Conservation (phyloP, 495 filamentous ascomycete species). For the Bombardia bombarda region DNA sequence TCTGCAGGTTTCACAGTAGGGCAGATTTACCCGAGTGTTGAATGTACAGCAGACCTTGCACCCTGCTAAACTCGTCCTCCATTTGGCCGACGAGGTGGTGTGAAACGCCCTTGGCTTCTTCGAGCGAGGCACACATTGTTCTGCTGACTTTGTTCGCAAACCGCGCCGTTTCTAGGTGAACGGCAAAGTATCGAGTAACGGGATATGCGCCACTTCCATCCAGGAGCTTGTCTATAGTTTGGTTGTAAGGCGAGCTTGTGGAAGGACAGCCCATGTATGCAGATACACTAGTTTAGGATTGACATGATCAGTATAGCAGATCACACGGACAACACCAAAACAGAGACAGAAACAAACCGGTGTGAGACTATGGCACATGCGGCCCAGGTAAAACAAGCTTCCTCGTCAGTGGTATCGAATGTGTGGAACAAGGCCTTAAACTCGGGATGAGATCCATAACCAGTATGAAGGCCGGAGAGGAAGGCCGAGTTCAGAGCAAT, state of each 20-base stretch:
- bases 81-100: constrained; percentile 30
- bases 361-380: constrained; percentile 37
- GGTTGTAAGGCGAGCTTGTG: constrained; percentile 30
- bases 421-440: constrained; percentile 25
- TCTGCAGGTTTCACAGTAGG: background rate
- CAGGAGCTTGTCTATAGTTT: constrained; percentile 30
- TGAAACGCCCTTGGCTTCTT: constrained; percentile 32
- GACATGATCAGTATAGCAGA: no score
- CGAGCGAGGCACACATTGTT: constrained; percentile 31
- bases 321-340: no score
- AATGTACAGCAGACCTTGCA: constrained; percentile 31
- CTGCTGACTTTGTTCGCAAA: constrained; percentile 32
- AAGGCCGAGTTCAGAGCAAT: constrained; percentile 33
- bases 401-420: constrained; percentile 32
- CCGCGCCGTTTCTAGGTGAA: constrained; percentile 34
- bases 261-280: constrained; percentile 33
- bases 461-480: constrained; percentile 34
- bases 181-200: constrained; percentile 29
- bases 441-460: constrained; percentile 32
- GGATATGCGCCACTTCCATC: constrained; percentile 27
- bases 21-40: constrained; percentile 29
- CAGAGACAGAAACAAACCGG: constrained; percentile 13
- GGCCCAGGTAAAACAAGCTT: constrained; percentile 36
- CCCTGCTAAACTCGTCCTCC: constrained; percentile 35
- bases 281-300: constrained; percentile 23